Conservation (phyloP, 257 asterid genomes). For the Voacanga thouarsii region DNA sequence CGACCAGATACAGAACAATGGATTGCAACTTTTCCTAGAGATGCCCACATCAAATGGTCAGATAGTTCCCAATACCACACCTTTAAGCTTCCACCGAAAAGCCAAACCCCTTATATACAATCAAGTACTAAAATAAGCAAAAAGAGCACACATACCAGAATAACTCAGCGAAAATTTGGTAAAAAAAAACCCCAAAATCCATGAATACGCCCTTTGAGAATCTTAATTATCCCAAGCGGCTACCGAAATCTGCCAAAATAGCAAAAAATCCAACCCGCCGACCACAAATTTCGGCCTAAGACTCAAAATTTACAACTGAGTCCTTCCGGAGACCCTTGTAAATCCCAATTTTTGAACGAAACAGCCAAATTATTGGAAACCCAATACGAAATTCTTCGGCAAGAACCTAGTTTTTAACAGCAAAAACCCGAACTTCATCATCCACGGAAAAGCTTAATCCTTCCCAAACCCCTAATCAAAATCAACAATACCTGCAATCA, state of each 20-base stretch:
- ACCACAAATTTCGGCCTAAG: constrained; percentile 1
- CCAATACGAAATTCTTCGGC: not conserved
- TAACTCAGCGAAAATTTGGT: constrained; percentile 12
- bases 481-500: constrained; percentile 20
- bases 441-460: not conserved
- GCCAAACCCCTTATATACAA: not conserved
- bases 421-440: constrained; percentile 17
- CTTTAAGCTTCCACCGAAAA: not conserved
- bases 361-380: too few species aligned
- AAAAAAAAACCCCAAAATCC: not conserved
- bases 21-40: too few species aligned
- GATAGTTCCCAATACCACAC: too few species aligned
- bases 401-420: not conserved
- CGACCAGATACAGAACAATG: too few species aligned
- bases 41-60: too few species aligned
- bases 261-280: constrained; percentile 14
- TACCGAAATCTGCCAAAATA: constrained; percentile 1
- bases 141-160: not conserved
- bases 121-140: constrained; percentile 10
- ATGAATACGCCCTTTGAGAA: not conserved
- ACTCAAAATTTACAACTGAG: constrained; percentile 2
- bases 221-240: not conserved
- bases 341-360: too few species aligned
- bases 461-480: constrained; percentile 13
- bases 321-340: too few species aligned